A percentile compares a stretch with the other conserved stretches of the same genome.
Conservation (phyloP, 2,329 filamentous ascomycete genomes). For the Diaporthe amygdali region DNA sequence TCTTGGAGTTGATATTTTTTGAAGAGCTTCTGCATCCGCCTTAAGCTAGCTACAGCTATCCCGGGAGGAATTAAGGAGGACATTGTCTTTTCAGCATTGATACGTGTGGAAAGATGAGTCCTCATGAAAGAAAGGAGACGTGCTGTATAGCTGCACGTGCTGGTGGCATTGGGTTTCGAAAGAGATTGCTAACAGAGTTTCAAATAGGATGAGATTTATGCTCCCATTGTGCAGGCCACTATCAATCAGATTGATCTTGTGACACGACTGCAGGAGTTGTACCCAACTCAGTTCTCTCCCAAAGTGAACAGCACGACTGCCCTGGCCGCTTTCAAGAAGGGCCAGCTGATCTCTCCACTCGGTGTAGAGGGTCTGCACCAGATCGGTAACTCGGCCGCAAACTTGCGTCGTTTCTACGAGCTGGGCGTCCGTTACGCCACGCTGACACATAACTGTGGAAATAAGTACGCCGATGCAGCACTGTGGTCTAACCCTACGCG, state of each 20-base stretch:
- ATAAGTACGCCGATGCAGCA: constrained; percentile 86
- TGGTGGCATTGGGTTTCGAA: too few relatives aligned
- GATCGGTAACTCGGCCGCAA: constrained; percentile 83
- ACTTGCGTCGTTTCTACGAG: constrained; percentile 75
- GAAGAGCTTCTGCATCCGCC: too few relatives aligned
- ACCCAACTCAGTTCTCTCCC: constrained; percentile 73
- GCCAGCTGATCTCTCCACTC: constrained; percentile 76
- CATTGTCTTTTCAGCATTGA: too few relatives aligned
- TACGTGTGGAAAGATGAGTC: too few relatives aligned
- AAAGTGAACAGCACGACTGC: constrained; percentile 66
- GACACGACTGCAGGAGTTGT: constrained; percentile 65
- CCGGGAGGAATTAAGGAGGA: too few relatives aligned
- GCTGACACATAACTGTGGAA: constrained; percentile 93
- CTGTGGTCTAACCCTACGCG: constrained; percentile 58
- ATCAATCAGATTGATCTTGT: constrained; percentile 79
- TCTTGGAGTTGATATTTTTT: too few relatives aligned
- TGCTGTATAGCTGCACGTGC: too few relatives aligned
- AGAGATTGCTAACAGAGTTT: not conserved
- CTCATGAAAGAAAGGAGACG: too few relatives aligned
- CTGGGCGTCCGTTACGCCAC: constrained; percentile 89
- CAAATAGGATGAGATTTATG: constrained; percentile 16
- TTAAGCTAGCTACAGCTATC: too few relatives aligned
- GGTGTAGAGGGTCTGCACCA: constrained; percentile 91
- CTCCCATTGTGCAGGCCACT: constrained; percentile 63
- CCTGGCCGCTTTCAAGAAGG: constrained; percentile 61